A percentile compares a stretch with the other conserved stretches of the same genome.
Evolutionary conservation across 2,329 filamentous ascomycete species (phyloP).

Genomic region (Trichoderma sp.): DNA sequence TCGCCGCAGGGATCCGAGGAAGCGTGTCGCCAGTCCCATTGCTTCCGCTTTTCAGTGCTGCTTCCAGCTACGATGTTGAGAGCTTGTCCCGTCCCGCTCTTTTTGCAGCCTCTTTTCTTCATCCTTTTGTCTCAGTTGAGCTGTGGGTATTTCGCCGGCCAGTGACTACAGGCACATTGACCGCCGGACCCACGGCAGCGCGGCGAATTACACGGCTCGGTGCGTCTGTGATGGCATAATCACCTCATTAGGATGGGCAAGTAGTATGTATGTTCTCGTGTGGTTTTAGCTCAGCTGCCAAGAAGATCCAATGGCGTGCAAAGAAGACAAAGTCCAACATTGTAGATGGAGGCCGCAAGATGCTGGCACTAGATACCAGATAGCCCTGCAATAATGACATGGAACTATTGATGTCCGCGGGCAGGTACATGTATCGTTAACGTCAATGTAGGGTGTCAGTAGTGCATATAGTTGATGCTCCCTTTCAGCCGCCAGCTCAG

Average conservation of each 20-base stretch:
- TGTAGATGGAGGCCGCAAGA: background rate
- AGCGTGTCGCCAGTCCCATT: background rate
- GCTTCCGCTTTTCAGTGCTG: background rate
- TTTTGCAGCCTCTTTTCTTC: background rate
- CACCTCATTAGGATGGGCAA: background rate
- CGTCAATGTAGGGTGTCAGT: background rate
- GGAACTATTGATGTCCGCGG: background rate
- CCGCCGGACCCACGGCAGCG: background rate
- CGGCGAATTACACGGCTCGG: background rate
- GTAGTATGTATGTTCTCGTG: background rate
- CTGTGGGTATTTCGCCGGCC: background rate
- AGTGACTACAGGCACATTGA: background rate
- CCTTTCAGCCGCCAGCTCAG: background rate
- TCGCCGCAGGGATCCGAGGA: background rate
- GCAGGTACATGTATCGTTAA: background rate
- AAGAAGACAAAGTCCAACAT: background rate
- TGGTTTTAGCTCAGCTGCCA: background rate
- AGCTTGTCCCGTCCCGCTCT: background rate
- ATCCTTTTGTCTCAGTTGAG: background rate
- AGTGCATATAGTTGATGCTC: background rate
- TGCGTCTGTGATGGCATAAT: background rate
- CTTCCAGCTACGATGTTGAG: background rate
- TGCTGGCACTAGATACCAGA: background rate
- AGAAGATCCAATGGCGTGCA: conserved; percentile 11
- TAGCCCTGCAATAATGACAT: background rate